phyloP scores from a whole-genome alignment of 2,329 filamentous ascomycete genomes.

The Penicillium digitatum region DNA sequence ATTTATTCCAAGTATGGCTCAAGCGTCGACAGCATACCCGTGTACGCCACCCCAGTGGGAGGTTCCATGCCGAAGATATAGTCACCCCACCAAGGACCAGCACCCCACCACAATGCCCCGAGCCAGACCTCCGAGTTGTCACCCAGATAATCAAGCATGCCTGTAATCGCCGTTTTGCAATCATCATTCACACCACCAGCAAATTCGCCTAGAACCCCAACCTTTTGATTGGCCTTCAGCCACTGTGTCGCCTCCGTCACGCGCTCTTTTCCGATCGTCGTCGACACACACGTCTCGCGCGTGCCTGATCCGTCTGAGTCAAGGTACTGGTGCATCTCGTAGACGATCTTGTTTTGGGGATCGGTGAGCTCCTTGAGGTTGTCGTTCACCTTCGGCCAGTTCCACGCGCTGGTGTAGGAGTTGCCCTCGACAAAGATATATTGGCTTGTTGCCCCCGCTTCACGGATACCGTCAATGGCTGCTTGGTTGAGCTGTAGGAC shows the following conservation, averaged over 20 bases:
- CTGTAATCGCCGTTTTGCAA: constrained; percentile 50
- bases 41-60: constrained; percentile 43
- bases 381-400: constrained; percentile 46
- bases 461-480: constrained; percentile 60
- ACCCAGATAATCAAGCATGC: constrained; percentile 48
- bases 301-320: constrained; percentile 55
- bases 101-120: constrained; percentile 54
- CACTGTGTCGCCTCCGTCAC: constrained; percentile 51
- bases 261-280: constrained; percentile 53
- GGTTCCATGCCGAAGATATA: constrained; percentile 53
- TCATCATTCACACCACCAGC: constrained; percentile 50
- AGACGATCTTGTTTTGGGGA: constrained; percentile 52
- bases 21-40: constrained; percentile 27
- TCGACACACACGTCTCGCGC: constrained; percentile 47
- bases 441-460: constrained; percentile 54
- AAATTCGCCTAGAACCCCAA: constrained; percentile 54
- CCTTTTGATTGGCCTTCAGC: constrained; percentile 52
- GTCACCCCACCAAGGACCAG: constrained; percentile 50
- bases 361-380: constrained; percentile 50
- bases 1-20: constrained; percentile 20
- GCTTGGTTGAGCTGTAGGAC: constrained; percentile 61
- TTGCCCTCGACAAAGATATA: constrained; percentile 60
- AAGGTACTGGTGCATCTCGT: constrained; percentile 62
- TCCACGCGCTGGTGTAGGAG: constrained; percentile 46
- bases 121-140: constrained; percentile 53